Base-by-base conservation (phyloP, 768 basidiomycete species). In the Boletus rufocinnamomeus region DNA sequence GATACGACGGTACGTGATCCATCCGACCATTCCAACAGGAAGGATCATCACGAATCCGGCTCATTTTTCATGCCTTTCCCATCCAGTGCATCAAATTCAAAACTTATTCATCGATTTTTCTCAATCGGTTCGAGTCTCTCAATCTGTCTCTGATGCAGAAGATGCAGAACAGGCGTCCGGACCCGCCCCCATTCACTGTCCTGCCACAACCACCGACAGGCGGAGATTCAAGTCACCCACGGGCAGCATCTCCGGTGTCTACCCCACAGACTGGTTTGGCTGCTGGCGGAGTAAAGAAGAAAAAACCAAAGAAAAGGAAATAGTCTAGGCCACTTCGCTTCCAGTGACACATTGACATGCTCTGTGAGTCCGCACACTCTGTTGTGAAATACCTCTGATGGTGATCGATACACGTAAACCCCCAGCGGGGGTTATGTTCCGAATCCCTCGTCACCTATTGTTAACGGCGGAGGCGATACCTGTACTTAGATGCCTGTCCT, bases 41-140 rank as follows among this genome's bases (percentile, higher is more conserved):
- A n/a, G 10, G 35, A 6, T 35, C 14, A 32, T 49, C 19, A 14
- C 25, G 27, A 7, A 34, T 51, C 6, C 52, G 16, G 25, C 46
- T 41, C 2, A 50, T 37, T 1, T 38, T 32, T 32, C 13, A 52
- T 28, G 23, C 45, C 21, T 11, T 46, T 28, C 5, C 27, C 21
- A 54, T 47, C 7, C 71, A 98, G 96, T 96, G 94, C 72, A 80
- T 98, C 65, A 97, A 95, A 74, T 98, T 96, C 80, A 94, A 95
- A 74, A 96, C 95, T 2, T 87, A 88, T 66, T 97, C 95, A 3
- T 93, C 91, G 51, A 88, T 96, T 70, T 93, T 93, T 76, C 87
- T 98, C 62, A 97, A 98, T 80, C 90, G 95, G 64, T 98, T 98
- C 76, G 95, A 98, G 74, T 82, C 88, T 8, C 81, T 98, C 60